Conservation (phyloP, 768 basidiomycete species). For the Gyrodon lividus region DNA sequence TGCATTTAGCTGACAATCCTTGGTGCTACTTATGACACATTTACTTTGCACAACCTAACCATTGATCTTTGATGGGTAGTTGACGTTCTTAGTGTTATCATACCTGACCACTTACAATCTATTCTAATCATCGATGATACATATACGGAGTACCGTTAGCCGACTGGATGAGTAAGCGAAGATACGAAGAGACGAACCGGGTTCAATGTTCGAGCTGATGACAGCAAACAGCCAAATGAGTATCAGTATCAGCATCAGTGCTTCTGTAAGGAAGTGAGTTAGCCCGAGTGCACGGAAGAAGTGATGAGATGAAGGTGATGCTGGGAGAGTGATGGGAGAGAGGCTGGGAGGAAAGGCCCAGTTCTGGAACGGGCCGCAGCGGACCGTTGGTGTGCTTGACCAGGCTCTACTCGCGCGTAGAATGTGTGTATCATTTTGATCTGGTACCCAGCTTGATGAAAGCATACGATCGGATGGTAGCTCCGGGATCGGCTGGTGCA, state of each 20-base stretch:
- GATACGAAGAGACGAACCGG: neutral
- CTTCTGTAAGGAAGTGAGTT: neutral
- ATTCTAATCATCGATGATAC: constrained; percentile 26
- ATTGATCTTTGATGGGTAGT: constrained; percentile 17
- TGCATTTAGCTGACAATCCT: constrained; percentile 18
- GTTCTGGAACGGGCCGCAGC: neutral
- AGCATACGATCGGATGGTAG: neutral
- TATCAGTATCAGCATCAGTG: neutral
- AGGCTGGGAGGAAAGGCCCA: neutral
- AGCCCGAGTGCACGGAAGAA: neutral
- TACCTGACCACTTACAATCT: constrained; percentile 29
- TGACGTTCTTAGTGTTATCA: constrained; percentile 29
- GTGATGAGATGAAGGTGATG: neutral
- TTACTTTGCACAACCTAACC: constrained; percentile 18
- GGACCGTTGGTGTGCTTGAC: neutral
- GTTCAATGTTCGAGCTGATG: neutral
- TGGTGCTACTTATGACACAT: constrained; percentile 21
- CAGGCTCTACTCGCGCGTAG: too few species aligned
- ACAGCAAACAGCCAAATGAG: neutral
- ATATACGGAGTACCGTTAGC: constrained; percentile 1
- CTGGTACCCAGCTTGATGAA: neutral
- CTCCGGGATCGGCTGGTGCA: too few species aligned
- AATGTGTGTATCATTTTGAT: neutral
- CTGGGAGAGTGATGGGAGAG: neutral
- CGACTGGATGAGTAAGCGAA: constrained; percentile 12